Conservation (phyloP, 164 flowering plant species). For the Annona cherimola region DNA sequence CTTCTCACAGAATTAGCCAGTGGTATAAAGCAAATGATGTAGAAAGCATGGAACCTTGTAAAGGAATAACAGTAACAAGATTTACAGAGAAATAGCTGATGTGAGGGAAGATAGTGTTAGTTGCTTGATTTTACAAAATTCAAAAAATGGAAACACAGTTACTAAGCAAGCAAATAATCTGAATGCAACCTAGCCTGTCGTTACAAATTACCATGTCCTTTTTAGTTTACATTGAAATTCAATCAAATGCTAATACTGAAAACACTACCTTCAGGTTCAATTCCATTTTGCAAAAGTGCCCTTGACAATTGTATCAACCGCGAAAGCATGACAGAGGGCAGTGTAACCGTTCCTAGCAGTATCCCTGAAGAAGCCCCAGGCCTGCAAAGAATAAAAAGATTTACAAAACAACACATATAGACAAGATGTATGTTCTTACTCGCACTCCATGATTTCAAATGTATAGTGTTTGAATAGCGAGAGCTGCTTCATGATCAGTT, state of each 20-base stretch:
- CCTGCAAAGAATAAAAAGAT: conserved; percentile 29
- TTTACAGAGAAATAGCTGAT: no score
- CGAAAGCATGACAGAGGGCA: conserved; percentile 69
- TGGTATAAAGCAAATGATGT: not conserved
- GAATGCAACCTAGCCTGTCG: not conserved
- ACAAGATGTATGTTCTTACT: no score
- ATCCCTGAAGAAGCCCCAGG: conserved; percentile 88
- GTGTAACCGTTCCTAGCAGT: conserved; percentile 77
- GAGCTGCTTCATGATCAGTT: no score
- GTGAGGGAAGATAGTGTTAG: no score
- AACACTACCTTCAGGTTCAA: conserved; percentile 46
- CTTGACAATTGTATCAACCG: conserved; percentile 67
- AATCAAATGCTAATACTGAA: not conserved
- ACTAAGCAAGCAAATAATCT: not conserved
- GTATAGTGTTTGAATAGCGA: no score
- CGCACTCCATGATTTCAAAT: no score
- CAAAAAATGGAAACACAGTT: no score
- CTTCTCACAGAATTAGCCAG: not conserved
- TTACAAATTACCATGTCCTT: not conserved
- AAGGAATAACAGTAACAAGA: no score
- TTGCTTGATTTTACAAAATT: no score
- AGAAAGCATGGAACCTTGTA: not conserved
- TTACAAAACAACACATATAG: no score
- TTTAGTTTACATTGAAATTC: not conserved
- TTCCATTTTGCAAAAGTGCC: conserved; percentile 31